These are phyloP conservation scores for Pueraria montana DNA, from an alignment of 306 rosid species.

Conservation along the genomic window DNA sequence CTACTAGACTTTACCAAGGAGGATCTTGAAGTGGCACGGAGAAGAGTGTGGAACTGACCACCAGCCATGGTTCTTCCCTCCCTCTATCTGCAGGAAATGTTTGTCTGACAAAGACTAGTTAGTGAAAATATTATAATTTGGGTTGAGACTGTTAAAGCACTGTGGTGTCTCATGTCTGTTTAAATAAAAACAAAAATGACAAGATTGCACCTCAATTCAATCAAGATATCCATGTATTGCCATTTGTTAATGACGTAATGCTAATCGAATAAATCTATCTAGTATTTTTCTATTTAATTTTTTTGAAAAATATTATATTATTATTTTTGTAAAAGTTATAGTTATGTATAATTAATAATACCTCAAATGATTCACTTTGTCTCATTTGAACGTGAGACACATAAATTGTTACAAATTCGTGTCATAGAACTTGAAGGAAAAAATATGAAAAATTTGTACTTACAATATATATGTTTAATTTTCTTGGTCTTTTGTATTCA, in stretches of 20 bases:
- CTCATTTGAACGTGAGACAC: too few relatives aligned
- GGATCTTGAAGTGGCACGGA: slow-evolving; percentile 47
- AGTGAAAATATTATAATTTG: not conserved
- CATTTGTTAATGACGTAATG: not conserved
- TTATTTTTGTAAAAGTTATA: too few relatives aligned
- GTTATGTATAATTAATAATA: too few relatives aligned
- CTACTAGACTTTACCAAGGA: slow-evolving; percentile 39
- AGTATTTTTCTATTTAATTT: too few relatives aligned
- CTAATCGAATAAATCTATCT: not conserved
- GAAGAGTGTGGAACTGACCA: slow-evolving; percentile 35
- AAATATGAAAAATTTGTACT: too few relatives aligned
- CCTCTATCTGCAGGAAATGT: not conserved
- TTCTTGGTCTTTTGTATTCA: too few relatives aligned
- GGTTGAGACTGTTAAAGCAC: not conserved
- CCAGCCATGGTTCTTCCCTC: slow-evolving; percentile 41
- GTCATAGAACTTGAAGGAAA: too few relatives aligned
- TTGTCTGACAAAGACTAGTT: not conserved
- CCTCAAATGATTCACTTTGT: too few relatives aligned
- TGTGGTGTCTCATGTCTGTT: not conserved
- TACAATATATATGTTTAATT: too few relatives aligned
- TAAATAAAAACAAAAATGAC: slow-evolving; percentile 35
- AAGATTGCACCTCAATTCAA: slow-evolving; percentile 15
- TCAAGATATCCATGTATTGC: not conserved
- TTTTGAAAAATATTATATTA: too few relatives aligned
- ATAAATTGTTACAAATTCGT: too few relatives aligned